A percentile compares a stretch with the other conserved stretches of the same genome.
These are phyloP conservation scores for Coniochaeta prunicola DNA, from an alignment of 2,329 filamentous ascomycete species.

Conservation along the genomic window DNA sequence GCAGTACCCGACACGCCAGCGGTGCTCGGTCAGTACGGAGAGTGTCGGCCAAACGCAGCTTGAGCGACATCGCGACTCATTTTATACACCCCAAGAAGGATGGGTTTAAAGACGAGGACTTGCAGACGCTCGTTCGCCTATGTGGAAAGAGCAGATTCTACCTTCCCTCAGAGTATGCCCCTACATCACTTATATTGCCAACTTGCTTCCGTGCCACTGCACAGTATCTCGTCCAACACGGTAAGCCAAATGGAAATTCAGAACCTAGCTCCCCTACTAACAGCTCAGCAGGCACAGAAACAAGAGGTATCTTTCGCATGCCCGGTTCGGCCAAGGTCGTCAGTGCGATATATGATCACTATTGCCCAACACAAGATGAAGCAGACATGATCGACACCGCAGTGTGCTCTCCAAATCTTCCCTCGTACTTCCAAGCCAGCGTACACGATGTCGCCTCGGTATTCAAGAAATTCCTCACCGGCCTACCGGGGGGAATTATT, in stretches of 20 bases:
- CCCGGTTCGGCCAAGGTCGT: slow-evolving; percentile 51
- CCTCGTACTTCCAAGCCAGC: slow-evolving; percentile 49
- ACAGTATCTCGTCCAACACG: slow-evolving; percentile 55
- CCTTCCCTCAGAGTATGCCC: slow-evolving; percentile 51
- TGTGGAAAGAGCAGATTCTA: slow-evolving; percentile 57
- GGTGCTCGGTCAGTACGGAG: slow-evolving; percentile 15
- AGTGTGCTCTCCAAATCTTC: slow-evolving; percentile 51
- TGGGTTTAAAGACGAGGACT: slow-evolving; percentile 38
- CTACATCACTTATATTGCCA: slow-evolving; percentile 50
- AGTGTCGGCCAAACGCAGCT: slow-evolving; percentile 41
- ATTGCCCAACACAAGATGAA: slow-evolving; percentile 38
- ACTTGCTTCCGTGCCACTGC: slow-evolving; percentile 60
- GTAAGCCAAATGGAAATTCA: slow-evolving; percentile 24
- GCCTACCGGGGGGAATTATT: slow-evolving; percentile 58
- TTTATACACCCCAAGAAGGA: slow-evolving; percentile 37
- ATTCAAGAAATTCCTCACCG: slow-evolving; percentile 58
- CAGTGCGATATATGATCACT: slow-evolving; percentile 57
- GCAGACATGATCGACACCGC: slow-evolving; percentile 47
- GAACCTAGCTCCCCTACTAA: slow-evolving; percentile 11
- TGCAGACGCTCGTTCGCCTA: slow-evolving; percentile 53
- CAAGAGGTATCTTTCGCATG: slow-evolving; percentile 56
- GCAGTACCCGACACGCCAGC: slow-evolving; percentile 15
- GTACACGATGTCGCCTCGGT: slow-evolving; percentile 60
- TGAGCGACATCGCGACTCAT: slow-evolving; percentile 46
- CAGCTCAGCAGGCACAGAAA: slow-evolving; percentile 24